Conservation (phyloP, 2,329 filamentous ascomycete genomes). For the Colletotrichum graminicola region DNA sequence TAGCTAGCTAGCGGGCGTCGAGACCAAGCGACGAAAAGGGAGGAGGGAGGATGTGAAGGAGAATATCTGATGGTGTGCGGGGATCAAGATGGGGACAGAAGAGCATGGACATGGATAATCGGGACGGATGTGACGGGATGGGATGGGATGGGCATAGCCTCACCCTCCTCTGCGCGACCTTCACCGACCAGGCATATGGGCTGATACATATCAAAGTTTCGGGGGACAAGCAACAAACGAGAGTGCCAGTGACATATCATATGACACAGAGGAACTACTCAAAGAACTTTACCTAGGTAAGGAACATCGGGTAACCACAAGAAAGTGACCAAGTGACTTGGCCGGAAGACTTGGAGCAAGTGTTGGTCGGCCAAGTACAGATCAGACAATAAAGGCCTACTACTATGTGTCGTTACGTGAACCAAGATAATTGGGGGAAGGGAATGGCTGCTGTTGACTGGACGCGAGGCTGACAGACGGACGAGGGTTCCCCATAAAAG, state of each 20-base stretch:
- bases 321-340: no score
- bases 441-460: not conserved
- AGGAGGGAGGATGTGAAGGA: not conserved
- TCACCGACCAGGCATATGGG: slow-evolving; percentile 28
- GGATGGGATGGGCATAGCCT: slow-evolving; percentile 18
- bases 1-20: no score
- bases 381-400: no score
- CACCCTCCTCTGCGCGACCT: slow-evolving; percentile 1
- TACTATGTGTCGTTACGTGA: slow-evolving; percentile 3
- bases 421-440: not conserved
- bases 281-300: not conserved
- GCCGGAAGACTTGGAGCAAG: no score
- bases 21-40: slow-evolving; percentile 11
- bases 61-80: slow-evolving; percentile 36
- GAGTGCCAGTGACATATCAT: slow-evolving; percentile 19
- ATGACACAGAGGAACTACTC: slow-evolving; percentile 29
- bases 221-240: slow-evolving; percentile 19
- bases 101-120: slow-evolving; percentile 31
- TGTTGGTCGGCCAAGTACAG: slow-evolving; percentile 25
- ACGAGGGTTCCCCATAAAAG: slow-evolving; percentile 25
- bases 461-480: not conserved
- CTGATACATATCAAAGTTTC: slow-evolving; percentile 26
- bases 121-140: slow-evolving; percentile 19
- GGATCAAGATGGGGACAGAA: slow-evolving; percentile 31
- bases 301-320: no score